A percentile compares a stretch with the other conserved stretches of the same genome.
Conservation (phyloP, 1,284 basidiomycete species). For the Athelia psychrophila region DNA sequence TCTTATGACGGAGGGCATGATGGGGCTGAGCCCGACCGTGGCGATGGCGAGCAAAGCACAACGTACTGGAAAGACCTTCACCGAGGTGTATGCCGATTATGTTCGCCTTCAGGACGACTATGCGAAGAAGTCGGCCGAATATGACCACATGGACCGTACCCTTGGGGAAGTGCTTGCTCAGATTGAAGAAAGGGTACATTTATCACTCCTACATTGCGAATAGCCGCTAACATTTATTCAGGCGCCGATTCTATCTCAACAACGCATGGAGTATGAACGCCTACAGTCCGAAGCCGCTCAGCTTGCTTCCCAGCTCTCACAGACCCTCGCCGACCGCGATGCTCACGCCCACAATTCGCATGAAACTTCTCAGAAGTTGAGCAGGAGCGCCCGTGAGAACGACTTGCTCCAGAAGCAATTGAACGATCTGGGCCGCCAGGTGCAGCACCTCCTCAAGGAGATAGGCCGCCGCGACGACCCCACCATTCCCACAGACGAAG, state of each 20-base stretch:
- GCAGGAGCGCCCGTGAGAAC: conserved; percentile 66
- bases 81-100: conserved; percentile 88
- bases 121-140: conserved; percentile 74
- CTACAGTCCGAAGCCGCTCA: conserved; percentile 75
- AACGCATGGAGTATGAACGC: conserved; percentile 82
- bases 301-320: conserved; percentile 77
- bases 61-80: conserved; percentile 81
- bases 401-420: conserved; percentile 75
- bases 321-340: conserved; percentile 70
- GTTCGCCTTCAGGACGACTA: conserved; percentile 84
- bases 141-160: conserved; percentile 77
- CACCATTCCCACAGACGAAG: conserved; percentile 68
- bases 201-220: not conserved
- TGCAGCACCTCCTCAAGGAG: conserved; percentile 78
- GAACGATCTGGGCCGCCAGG: conserved; percentile 85
- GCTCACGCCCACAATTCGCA: conserved; percentile 42
- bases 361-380: conserved; percentile 61
- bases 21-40: conserved; percentile 79
- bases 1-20: conserved; percentile 46
- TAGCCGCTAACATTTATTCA: conserved; percentile 27
- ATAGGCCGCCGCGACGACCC: conserved; percentile 82
- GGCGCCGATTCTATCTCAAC: conserved; percentile 87
- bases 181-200: conserved; percentile 83
- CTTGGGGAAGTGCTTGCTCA: conserved; percentile 74
- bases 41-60: conserved; percentile 80